Evolutionary conservation across 2,329 filamentous ascomycete genomes (phyloP), one percentile per base, ranked within the genome.

Genomic region (Leptosphaerulina australis): DNA sequence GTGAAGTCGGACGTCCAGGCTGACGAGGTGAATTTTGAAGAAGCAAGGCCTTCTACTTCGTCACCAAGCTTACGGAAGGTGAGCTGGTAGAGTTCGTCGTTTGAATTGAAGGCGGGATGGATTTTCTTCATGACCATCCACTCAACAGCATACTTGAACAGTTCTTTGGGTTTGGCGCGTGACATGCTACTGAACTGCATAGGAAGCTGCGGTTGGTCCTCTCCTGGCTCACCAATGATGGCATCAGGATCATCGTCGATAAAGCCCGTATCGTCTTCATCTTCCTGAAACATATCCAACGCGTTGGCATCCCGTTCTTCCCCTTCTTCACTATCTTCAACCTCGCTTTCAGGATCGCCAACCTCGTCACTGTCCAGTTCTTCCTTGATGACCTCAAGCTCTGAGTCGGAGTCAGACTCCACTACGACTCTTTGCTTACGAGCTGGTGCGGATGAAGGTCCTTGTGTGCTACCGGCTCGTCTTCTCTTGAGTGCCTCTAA

Each of bases 81-180:
- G 20, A 88, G 77, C 10, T 74, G 63, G 69, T 91, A 94, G 10
- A 91, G 75, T 6, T 82, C 77, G 52, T 89, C 83, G 4, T 81
- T 74, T 14, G 80, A 79, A 9, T 81, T 74, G 62, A 91, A 92
- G 0, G 78, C 83, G 0, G 88, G 88, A 58, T 91, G 87, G 40
- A 94, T 79, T 60, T 87, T 86, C 66, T 88, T 88, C 63, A 91
- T 88, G 2, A 93, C 85, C 73, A 92, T 87, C 88, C 88, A 93
- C 66, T 91, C 88, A 2, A 93, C 78, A 0, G 84, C 87, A 60
- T 86, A 84, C 37, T 82, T 83, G 74, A 93, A 93, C 39, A 91
- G 83, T 29, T 90, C 85, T 56, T 85, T 86, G 0, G 86, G 76
- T 40, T 87, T 87, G 59, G 86, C 85, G 55, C 85, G 84, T 0